phyloP scores from a whole-genome alignment of 768 basidiomycete species.

The Tricholoma hemisulphureum region DNA sequence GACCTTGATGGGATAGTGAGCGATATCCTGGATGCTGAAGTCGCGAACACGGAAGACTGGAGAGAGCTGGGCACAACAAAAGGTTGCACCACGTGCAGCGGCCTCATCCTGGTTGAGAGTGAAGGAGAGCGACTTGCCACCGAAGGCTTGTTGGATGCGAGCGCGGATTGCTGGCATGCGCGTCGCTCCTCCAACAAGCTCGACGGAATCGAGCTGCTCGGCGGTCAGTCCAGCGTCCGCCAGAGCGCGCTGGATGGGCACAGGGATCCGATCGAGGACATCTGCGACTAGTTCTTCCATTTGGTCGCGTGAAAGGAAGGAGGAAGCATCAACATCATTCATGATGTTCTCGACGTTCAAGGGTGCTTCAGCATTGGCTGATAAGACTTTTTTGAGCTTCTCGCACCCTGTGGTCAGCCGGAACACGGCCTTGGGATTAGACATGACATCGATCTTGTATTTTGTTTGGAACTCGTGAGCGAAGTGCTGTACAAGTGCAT shows the following conservation, averaged over 20 bases:
- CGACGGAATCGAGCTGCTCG: conserved; percentile 86
- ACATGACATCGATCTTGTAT: conserved; percentile 95
- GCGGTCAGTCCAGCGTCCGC: conserved; percentile 74
- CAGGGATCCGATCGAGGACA: conserved; percentile 73
- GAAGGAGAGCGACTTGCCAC: conserved; percentile 78
- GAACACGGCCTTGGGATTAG: conserved; percentile 91
- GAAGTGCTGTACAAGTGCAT: conserved; percentile 85
- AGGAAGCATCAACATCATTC: conserved; percentile 92
- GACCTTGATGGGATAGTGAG: conserved; percentile 86
- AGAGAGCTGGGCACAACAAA: conserved; percentile 95
- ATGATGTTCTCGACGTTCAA: conserved; percentile 95
- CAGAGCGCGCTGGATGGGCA: conserved; percentile 77
- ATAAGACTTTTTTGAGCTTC: conserved; percentile 93
- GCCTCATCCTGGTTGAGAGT: conserved; percentile 99
- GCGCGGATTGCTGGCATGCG: conserved; percentile 91
- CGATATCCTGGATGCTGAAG: conserved; percentile 85
- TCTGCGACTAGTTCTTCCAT: conserved; percentile 76
- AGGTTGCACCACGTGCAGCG: conserved; percentile 92
- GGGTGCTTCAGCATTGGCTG: conserved; percentile 86
- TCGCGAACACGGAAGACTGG: conserved; percentile 98
- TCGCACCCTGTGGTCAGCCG: conserved; percentile 86
- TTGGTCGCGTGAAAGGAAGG: conserved; percentile 77
- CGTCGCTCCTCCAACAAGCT: conserved; percentile 91
- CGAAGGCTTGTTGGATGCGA: conserved; percentile 81
- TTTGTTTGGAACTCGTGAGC: conserved; percentile 90